These are phyloP conservation scores for Parsonsia alboflavescens DNA, from an alignment of 257 asterid species.

Conservation along the genomic window DNA sequence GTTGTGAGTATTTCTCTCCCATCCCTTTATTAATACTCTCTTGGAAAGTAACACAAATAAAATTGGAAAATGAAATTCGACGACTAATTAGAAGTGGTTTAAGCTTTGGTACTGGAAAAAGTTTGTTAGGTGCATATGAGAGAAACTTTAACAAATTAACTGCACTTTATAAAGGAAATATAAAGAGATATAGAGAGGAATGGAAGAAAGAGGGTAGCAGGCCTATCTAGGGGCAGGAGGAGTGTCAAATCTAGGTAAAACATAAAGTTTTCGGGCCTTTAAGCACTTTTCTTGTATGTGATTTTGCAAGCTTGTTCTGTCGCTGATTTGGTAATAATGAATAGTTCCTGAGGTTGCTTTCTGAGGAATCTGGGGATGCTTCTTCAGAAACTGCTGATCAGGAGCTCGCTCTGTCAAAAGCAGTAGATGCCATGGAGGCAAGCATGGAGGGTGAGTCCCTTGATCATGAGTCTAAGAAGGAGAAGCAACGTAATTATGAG, in stretches of 20 bases:
- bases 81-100: too few species aligned
- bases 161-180: too few species aligned
- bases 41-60: too few species aligned
- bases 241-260: neutral
- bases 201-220: too few species aligned
- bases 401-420: conserved; percentile 58
- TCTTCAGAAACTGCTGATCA: conserved; percentile 46
- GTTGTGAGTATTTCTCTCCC: too few species aligned
- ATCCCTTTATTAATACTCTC: too few species aligned
- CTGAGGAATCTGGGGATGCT: conserved; percentile 47
- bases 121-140: too few species aligned
- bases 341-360: conserved; percentile 75
- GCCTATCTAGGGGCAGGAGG: too few species aligned
- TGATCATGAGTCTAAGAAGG: conserved; percentile 49
- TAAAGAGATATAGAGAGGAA: too few species aligned
- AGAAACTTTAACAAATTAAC: too few species aligned
- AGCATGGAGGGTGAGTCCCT: conserved; percentile 51
- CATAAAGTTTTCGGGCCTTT: neutral
- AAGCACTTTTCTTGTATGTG: neutral
- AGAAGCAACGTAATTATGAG: conserved; percentile 66
- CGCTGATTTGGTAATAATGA: neutral
- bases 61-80: too few species aligned
- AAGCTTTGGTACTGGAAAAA: too few species aligned
- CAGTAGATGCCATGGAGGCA: conserved; percentile 60
- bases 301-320: neutral